Base-by-base conservation (phyloP, 345 rosid genomes). In the Brassica nigra region DNA sequence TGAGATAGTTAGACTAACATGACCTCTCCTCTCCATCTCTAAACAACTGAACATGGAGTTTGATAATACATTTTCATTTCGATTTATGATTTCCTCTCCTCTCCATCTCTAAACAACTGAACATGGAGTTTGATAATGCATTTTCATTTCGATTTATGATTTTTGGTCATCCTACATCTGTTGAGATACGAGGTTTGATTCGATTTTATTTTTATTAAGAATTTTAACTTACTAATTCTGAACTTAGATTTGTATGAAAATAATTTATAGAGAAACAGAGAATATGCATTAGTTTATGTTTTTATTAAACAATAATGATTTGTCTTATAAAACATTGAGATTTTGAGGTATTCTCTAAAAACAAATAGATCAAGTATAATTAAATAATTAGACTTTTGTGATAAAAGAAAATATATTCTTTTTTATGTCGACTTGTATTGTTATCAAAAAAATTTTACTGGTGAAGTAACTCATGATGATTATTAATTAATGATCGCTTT, bases 391-490 rank as follows among this genome's bases (percentile, higher is more conserved):
- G 54, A 47, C 16, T 47, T 47, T 42, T 12, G 54, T 12, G 27
- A 23, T 23, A 47, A 1, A 39, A 14, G 4, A 47, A 47, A 47
- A 12, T 47, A 39, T 37, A 47, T 47, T 3, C 5, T 31, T 31
- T 47, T 44, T 47, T 49, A 49, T 76, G 68, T 76, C 4, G 9
- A 29, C 15, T 33, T 68, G 31, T 68, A 69, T 62, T 8, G 2
- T 23, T 29, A 54, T 52, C 18, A 69, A 39, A 36, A n/a, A 1
- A 9, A 3, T 66, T 23, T 23, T 31, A 66, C 34, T 15, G 18
- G 18, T 49, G 18, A 49, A 49, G 57, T 49, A 5, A 49, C 57
- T 49, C 18, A n/a, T 77, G 63, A 47, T 70, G 55, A 70, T 34
- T 36, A 64, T 15, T 47, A 11, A 62, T 63, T 36, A 64, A 27